phyloP scores from a whole-genome alignment of 139 green algal species.

The Marvania coccoides region DNA sequence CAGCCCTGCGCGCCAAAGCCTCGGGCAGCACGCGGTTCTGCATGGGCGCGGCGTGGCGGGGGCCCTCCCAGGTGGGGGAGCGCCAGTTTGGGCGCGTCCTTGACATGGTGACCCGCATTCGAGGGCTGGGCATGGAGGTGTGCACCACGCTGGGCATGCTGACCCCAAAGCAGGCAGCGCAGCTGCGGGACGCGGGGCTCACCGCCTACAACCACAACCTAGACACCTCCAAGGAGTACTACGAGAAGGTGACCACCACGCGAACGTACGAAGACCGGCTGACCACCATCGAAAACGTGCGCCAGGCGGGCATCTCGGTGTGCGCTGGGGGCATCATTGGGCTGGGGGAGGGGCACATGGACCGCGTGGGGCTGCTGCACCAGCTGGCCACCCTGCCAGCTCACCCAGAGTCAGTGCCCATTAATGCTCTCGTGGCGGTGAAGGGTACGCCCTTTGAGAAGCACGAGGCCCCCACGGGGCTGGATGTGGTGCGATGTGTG shows the following conservation, averaged over 20 bases:
- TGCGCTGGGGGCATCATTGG: conserved; percentile 94
- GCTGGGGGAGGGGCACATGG: conserved; percentile 73
- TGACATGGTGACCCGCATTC: conserved; percentile 81
- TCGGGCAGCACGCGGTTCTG: conserved; percentile 96
- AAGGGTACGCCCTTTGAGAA: conserved; percentile 84
- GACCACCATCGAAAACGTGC: conserved; percentile 75
- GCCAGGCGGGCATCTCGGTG: conserved; percentile 89
- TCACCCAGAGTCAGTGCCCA: conserved; percentile 94
- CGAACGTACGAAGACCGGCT: conserved; percentile 92
- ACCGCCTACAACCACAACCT: conserved; percentile 99
- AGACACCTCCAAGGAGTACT: conserved; percentile 94
- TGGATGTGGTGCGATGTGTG: conserved; percentile 90
- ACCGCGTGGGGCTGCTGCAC: conserved; percentile 79
- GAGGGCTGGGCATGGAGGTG: conserved; percentile 80
- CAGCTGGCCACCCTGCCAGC: conserved; percentile 89
- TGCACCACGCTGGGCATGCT: conserved; percentile 83
- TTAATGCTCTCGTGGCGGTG: conserved; percentile 94
- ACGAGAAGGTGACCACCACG: conserved; percentile 84
- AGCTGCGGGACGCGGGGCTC: conserved; percentile 86
- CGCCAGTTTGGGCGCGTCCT: conserved; percentile 86
- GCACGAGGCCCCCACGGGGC: conserved; percentile 33
- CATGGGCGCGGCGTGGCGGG: conserved; percentile 97
- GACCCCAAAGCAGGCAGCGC: conserved; percentile 55
- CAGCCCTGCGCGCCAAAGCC: conserved; percentile 75
- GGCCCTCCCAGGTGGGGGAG: conserved; percentile 76